Percentiles rank a stretch among this genome's conserved stretches.
phyloP scores from a whole-genome alignment of 768 basidiomycete species.

The Russula dissimulans region DNA sequence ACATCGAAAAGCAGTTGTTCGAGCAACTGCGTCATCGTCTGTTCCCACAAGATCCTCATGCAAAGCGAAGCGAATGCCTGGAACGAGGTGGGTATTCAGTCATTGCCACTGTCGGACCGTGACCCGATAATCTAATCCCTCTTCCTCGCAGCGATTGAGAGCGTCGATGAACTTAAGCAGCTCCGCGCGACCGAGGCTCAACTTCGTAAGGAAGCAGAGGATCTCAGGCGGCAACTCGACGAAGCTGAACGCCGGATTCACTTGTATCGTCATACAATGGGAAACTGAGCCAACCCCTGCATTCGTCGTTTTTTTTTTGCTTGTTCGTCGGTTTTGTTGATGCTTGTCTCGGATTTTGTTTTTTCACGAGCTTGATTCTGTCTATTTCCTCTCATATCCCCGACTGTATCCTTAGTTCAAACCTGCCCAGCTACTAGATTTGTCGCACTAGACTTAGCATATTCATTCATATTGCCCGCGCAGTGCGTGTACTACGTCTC shows the following conservation, averaged over 20 bases:
- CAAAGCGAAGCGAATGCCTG: slow-evolving; percentile 16
- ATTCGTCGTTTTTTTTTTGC: background rate
- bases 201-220: slow-evolving; percentile 6
- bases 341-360: background rate
- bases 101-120: background rate
- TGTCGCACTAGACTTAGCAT: slow-evolving; percentile 9
- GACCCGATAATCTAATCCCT: background rate
- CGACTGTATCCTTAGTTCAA: slow-evolving; percentile 15
- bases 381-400: background rate
- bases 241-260: slow-evolving; percentile 12
- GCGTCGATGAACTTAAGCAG: slow-evolving; percentile 10
- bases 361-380: background rate
- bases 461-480: background rate
- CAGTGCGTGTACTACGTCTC: slow-evolving; percentile 1
- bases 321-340: background rate
- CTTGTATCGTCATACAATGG: slow-evolving; percentile 9
- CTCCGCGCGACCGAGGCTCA: slow-evolving; percentile 5
- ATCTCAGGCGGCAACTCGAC: slow-evolving; percentile 9
- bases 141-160: slow-evolving; percentile 11
- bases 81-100: slow-evolving; percentile 8
- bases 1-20: slow-evolving; percentile 15
- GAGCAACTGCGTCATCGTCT: slow-evolving; percentile 15
- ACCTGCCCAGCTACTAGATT: background rate
- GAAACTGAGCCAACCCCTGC: background rate
- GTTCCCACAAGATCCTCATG: slow-evolving; percentile 16